phyloP scores from a whole-genome alignment of 768 basidiomycete genomes.

The Cystobasidiopsis lactophilus region DNA sequence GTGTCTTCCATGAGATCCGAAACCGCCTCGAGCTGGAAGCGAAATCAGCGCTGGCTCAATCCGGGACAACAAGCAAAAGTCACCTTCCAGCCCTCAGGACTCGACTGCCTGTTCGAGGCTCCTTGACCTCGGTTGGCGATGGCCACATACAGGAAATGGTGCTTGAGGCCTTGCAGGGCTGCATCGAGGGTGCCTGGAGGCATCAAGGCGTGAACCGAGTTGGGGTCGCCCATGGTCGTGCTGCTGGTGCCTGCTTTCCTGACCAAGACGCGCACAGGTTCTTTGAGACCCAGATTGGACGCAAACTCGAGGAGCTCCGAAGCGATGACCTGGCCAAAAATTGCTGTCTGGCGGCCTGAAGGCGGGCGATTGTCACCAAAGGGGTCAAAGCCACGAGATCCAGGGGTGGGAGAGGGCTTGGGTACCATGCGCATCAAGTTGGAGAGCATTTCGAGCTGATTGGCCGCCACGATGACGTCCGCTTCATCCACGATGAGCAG shows the following conservation, averaged over 20 bases:
- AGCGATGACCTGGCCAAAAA: constrained; percentile 45
- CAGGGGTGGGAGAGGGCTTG: constrained; percentile 30
- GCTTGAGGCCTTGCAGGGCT: constrained; percentile 49
- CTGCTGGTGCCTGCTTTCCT: constrained; percentile 32
- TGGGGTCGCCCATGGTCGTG: not conserved
- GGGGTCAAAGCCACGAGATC: constrained; percentile 21
- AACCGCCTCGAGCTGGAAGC: constrained; percentile 44
- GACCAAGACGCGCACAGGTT: constrained; percentile 94
- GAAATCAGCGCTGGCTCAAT: no score
- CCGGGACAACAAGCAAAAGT: no score
- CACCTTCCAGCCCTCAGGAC: constrained; percentile 73
- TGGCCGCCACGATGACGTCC: constrained; percentile 90
- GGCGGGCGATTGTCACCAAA: constrained; percentile 14
- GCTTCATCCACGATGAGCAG: constrained; percentile 94
- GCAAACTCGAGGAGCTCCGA: constrained; percentile 94
- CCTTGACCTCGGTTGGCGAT: constrained; percentile 27
- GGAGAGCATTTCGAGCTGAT: constrained; percentile 84
- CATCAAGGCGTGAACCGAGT: not conserved
- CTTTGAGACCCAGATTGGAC: constrained; percentile 71
- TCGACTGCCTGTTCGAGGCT: constrained; percentile 20
- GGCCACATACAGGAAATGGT: constrained; percentile 88
- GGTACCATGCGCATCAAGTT: constrained; percentile 81
- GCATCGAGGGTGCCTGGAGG: not conserved
- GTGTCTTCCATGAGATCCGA: constrained; percentile 75
- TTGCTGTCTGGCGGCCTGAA: constrained; percentile 49